phyloP scores from a whole-genome alignment of 2,329 filamentous ascomycete species.

The Calonectria naviculata region DNA sequence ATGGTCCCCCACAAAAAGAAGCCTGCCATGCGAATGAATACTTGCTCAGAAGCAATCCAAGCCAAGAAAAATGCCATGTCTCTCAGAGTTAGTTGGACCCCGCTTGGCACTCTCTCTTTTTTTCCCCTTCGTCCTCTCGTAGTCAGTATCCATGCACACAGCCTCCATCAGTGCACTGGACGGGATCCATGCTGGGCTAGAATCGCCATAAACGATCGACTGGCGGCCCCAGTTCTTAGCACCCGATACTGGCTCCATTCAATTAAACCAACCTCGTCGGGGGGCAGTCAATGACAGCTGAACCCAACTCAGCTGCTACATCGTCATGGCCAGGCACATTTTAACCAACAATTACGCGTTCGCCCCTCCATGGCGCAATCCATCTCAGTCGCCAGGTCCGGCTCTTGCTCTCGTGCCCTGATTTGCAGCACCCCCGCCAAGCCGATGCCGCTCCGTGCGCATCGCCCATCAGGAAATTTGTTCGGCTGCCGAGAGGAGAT shows the following conservation, averaged over 20 bases:
- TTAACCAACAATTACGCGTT: conserved; percentile 9
- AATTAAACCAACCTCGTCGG: neutral
- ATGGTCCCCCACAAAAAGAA: neutral
- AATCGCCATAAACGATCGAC: neutral
- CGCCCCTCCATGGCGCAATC: neutral
- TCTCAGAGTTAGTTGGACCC: neutral
- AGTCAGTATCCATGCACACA: neutral
- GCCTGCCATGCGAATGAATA: neutral
- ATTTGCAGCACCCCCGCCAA: conserved; percentile 1
- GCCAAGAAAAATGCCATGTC: neutral
- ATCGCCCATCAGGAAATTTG: conserved; percentile 17
- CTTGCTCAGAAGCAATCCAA: neutral
- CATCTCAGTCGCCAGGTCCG: neutral
- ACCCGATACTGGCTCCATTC: neutral
- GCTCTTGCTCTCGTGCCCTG: conserved; percentile 14
- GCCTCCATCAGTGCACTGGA: neutral
- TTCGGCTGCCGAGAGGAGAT: conserved; percentile 26
- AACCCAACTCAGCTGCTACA: neutral
- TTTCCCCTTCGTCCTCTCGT: too few relatives aligned
- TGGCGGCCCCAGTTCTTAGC: neutral
- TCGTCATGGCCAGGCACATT: neutral
- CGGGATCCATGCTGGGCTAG: neutral
- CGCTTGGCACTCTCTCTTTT: too few relatives aligned
- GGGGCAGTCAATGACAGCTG: neutral
- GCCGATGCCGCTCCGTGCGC: conserved; percentile 11